A percentile compares a stretch with the other conserved stretches of the same genome.
These are phyloP conservation scores for Aspergillus clavatus DNA, from an alignment of 2,329 filamentous ascomycete species.

Conservation along the genomic window DNA sequence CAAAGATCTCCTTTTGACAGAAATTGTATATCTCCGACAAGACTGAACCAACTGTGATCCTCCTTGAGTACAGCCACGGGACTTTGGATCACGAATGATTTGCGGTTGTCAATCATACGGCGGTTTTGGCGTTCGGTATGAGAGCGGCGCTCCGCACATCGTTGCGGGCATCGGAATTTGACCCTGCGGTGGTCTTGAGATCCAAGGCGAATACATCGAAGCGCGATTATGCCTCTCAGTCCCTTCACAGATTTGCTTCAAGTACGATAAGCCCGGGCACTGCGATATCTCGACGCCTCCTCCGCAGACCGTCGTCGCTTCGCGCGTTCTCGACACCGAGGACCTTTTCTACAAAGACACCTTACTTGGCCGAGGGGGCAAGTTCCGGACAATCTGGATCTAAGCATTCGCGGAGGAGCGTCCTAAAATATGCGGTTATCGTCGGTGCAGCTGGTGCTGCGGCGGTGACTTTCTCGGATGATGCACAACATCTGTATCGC, in stretches of 20 bases:
- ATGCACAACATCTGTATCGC: slow-evolving; percentile 71
- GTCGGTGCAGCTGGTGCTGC: slow-evolving; percentile 38
- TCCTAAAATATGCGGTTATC: slow-evolving; percentile 30
- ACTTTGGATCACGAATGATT: not conserved
- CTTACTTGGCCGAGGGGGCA: slow-evolving; percentile 11
- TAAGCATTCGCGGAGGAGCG: slow-evolving; percentile 18
- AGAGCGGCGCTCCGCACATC: slow-evolving; percentile 30
- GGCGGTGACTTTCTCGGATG: slow-evolving; percentile 52
- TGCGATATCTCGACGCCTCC: slow-evolving; percentile 1
- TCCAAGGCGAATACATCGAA: slow-evolving; percentile 16
- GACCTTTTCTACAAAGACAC: slow-evolving; percentile 17
- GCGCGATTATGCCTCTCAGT: not conserved
- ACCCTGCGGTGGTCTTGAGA: slow-evolving; percentile 26
- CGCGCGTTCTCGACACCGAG: slow-evolving; percentile 1
- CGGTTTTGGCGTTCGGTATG: slow-evolving; percentile 24
- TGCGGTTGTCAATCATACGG: not conserved
- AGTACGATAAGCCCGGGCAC: not conserved
- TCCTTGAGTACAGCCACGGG: not conserved
- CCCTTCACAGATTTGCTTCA: not conserved
- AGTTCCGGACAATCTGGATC: slow-evolving; percentile 10
- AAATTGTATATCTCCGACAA: slow-evolving; percentile 6
- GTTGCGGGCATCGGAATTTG: slow-evolving; percentile 28
- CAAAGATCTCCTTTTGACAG: slow-evolving; percentile 18
- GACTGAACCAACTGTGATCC: slow-evolving; percentile 3
- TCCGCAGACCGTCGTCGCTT: not conserved